Evolutionary conservation across 352 stramenopile genomes (phyloP).

Genomic region (Phytophthora boehmeriae): DNA sequence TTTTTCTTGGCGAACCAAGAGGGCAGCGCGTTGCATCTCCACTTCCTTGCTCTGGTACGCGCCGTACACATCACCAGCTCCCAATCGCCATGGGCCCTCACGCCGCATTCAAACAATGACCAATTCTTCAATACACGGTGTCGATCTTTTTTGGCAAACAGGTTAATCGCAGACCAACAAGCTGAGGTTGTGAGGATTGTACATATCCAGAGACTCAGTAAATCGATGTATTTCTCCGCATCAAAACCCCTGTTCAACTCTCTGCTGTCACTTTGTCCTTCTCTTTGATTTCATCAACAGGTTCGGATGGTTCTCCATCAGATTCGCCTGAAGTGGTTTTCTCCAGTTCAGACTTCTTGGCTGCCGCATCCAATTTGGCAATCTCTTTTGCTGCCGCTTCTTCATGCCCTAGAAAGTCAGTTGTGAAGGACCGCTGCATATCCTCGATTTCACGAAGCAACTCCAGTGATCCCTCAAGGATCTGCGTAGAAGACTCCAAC

Average conservation of each 20-base stretch:
- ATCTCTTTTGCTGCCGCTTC: slow-evolving; percentile 32
- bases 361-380: slow-evolving; percentile 22
- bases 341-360: slow-evolving; percentile 19
- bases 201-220: slow-evolving; percentile 1
- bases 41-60: slow-evolving; percentile 2
- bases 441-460: slow-evolving; percentile 58
- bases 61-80: slow-evolving; percentile 6
- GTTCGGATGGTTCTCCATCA: background rate
- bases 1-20: slow-evolving; percentile 17
- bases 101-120: slow-evolving; percentile 17
- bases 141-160: slow-evolving; percentile 24
- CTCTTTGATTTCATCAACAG: slow-evolving; percentile 13
- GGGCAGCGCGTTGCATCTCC: slow-evolving; percentile 8
- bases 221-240: slow-evolving; percentile 19
- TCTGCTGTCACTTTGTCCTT: slow-evolving; percentile 20
- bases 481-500: slow-evolving; percentile 53
- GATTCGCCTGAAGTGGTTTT: slow-evolving; percentile 5
- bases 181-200: background rate
- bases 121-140: background rate
- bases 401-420: slow-evolving; percentile 31
- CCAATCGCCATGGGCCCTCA: slow-evolving; percentile 5
- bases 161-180: background rate
- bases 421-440: slow-evolving; percentile 32
- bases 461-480: slow-evolving; percentile 65
- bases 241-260: slow-evolving; percentile 16